Base-by-base conservation (phyloP, 257 asterid genomes). In the Nicotiana otophora region DNA sequence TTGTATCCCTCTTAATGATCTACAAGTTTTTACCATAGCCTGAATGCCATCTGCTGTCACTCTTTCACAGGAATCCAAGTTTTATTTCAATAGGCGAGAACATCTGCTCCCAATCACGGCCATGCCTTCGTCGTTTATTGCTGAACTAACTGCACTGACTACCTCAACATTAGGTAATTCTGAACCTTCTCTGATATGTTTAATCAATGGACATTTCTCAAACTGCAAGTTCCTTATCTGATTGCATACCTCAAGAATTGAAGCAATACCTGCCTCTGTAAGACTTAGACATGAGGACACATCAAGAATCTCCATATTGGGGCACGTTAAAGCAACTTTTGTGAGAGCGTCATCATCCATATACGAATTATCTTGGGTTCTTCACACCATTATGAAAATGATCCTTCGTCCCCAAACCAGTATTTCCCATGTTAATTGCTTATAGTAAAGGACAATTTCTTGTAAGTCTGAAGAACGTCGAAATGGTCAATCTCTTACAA, bases 101-200 rank as follows among this genome's bases (percentile, higher is more conserved):
- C 83, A 83, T 67, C 75, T 78, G 34, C 11, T 78, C 51, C 83
- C 86, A 51, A 83, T 67, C 33, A 9, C 16, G 39, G 48, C 63
- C 51, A 83, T 42, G 30, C 70, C 82, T 53, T 77, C 69, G 55
- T 65, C 70, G 19, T 15, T 34, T 7, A 83, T 16, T 39, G 34
- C 51, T 3, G 82, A 61, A 8, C 10, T 3, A 10, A 30, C 36
- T 34, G 77, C 86, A 65, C n/a, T n/a, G 0, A 78, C 30, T 19
- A 34, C 78, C 82, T 75, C 77, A 23, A 74, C 72, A 74, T 82
- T 46, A 20, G 85, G 82, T n/a, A 82, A 17, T 31, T 39, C 77
- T 0, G 23, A 4, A 6, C 81, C 85, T 31, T 74, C 3, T 30
- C 77, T 65, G 1, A 74, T 75, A 74, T 34, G 30, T 42, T 36